phyloP scores from a whole-genome alignment of 169 alveolate genomes.

The Eimeria falciformis region DNA sequence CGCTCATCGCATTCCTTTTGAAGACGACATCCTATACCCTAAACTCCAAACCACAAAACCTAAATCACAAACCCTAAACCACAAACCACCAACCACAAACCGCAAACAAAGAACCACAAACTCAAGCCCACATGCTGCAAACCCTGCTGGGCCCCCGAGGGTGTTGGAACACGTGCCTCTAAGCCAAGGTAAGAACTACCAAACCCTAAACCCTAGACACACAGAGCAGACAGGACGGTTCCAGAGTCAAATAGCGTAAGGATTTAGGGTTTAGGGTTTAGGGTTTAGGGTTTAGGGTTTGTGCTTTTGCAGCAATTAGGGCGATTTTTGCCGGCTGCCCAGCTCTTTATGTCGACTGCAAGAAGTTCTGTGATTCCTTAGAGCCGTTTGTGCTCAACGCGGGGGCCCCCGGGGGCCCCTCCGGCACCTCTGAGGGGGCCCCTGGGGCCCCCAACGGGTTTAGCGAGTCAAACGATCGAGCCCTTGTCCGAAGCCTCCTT shows the following conservation, averaged over 20 bases:
- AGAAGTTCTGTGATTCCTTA: background rate
- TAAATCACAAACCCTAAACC: too few species aligned
- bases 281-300: background rate
- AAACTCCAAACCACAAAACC: too few species aligned
- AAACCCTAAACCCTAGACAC: too few species aligned
- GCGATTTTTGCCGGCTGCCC: background rate
- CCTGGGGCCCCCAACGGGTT: too few species aligned
- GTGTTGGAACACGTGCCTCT: background rate
- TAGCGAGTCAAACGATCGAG: background rate
- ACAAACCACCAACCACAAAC: too few species aligned
- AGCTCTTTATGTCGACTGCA: background rate
- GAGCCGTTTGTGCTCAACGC: background rate
- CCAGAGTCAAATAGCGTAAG: too few species aligned
- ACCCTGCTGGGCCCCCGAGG: too few species aligned
- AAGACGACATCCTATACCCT: background rate
- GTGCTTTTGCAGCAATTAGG: background rate
- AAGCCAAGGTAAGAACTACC: background rate
- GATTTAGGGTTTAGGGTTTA: constrained; percentile 20
- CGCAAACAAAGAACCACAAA: too few species aligned
- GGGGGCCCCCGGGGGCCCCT: too few species aligned
- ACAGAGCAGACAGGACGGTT: too few species aligned
- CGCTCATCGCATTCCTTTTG: background rate
- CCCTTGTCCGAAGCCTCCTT: background rate
- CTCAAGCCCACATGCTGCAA: too few species aligned
- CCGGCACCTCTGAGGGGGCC: background rate